Percentiles rank a stretch among this genome's conserved stretches.
Conservation (phyloP, 2,329 filamentous ascomycete genomes). For the Aspergillus tamarii region DNA sequence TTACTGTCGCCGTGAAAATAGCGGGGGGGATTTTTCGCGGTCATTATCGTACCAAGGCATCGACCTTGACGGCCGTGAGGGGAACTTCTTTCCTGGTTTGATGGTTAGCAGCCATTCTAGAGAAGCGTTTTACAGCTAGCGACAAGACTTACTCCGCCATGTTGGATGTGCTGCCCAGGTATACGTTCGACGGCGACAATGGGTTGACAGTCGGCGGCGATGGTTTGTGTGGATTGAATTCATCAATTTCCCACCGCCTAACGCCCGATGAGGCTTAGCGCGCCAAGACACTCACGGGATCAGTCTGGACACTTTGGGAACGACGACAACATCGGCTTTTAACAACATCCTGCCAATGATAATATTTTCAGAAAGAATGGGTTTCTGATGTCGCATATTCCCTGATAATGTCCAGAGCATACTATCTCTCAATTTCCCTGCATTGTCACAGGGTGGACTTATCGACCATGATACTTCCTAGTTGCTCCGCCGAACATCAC, state of each 20-base stretch:
- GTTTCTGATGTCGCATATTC: neutral
- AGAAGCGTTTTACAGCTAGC: neutral
- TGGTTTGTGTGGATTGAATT: conserved; percentile 39
- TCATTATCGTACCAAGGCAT: conserved; percentile 75
- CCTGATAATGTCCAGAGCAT: neutral
- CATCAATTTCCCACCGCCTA: conserved; percentile 35
- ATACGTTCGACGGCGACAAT: conserved; percentile 23
- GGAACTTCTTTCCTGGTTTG: conserved; percentile 65
- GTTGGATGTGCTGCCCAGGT: conserved; percentile 28
- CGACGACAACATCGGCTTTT: neutral
- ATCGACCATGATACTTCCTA: neutral
- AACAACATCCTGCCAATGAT: neutral
- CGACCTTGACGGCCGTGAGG: conserved; percentile 87
- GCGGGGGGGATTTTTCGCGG: conserved; percentile 35
- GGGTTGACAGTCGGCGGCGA: conserved; percentile 20
- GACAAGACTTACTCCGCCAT: conserved; percentile 36
- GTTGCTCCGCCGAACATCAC: neutral
- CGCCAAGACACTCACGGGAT: conserved; percentile 26
- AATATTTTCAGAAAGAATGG: neutral
- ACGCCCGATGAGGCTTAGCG: conserved; percentile 26
- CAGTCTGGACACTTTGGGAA: neutral
- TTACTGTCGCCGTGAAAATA: conserved; percentile 22
- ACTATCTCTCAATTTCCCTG: too few relatives aligned
- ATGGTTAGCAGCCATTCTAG: conserved; percentile 22
- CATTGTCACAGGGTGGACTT: neutral